Evolutionary conservation across 805 yeast genomes (phyloP).

Genomic region (Schizosaccharomyces octosporus): DNA sequence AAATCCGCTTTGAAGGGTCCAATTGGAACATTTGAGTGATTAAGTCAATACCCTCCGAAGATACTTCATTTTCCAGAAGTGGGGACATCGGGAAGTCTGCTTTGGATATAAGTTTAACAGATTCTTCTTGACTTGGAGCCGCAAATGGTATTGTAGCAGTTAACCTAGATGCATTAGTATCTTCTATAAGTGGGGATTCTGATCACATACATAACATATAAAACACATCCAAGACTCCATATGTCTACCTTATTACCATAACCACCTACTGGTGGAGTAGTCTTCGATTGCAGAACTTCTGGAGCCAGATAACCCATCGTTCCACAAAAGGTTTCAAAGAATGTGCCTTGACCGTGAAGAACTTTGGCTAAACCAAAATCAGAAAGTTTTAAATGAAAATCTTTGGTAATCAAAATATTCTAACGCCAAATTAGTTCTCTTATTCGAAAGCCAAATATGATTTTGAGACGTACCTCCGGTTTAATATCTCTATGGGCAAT

Average conservation of each 20-base stretch:
- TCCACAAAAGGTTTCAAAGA: constrained; percentile 92
- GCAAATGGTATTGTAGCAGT: constrained; percentile 90
- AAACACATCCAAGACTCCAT: constrained; percentile 92
- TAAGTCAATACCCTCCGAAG: constrained; percentile 48
- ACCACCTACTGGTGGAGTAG: constrained; percentile 10
- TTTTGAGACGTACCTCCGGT: constrained; percentile 30
- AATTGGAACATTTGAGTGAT: constrained; percentile 46
- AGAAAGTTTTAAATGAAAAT: constrained; percentile 70
- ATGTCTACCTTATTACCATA: constrained; percentile 37
- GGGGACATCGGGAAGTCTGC: constrained; percentile 53
- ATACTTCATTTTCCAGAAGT: constrained; percentile 37
- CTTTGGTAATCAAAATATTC: constrained; percentile 69
- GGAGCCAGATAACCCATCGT: constrained; percentile 95
- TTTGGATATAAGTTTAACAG: constrained; percentile 46
- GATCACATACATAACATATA: constrained; percentile 39
- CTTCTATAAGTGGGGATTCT: neutral
- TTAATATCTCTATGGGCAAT: constrained; percentile 91
- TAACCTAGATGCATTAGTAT: constrained; percentile 12
- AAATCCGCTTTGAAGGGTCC: constrained; percentile 45
- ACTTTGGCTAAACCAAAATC: constrained; percentile 93
- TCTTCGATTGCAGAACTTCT: constrained; percentile 37
- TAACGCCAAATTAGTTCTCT: neutral
- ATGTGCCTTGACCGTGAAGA: constrained; percentile 30
- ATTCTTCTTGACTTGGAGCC: constrained; percentile 69
- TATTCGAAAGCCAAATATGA: neutral